Evolutionary conservation across 2,329 filamentous ascomycete genomes (phyloP).

Genomic region (Claviceps sp.): DNA sequence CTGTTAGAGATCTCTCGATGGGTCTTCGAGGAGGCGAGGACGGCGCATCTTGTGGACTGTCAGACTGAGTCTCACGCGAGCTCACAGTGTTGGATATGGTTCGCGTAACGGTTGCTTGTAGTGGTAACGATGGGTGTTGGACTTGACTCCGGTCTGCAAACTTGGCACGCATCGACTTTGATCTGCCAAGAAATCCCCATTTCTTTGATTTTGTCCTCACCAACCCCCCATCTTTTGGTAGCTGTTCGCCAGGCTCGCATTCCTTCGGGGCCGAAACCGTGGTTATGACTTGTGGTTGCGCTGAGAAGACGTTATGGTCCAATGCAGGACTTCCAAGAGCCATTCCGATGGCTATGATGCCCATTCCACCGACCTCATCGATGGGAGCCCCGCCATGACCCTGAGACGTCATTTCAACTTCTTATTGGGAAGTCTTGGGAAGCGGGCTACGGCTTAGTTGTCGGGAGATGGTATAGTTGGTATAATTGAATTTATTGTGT

Average conservation of each 20-base stretch:
- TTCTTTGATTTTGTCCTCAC: slow-evolving; percentile 37
- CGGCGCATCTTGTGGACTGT: not conserved
- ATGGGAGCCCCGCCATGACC: slow-evolving; percentile 6
- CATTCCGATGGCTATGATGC: slow-evolving; percentile 50
- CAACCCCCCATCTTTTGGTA: slow-evolving; percentile 8
- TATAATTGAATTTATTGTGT: not conserved
- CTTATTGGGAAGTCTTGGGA: slow-evolving; percentile 26
- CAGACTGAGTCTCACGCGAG: not conserved
- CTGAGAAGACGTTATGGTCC: slow-evolving; percentile 16
- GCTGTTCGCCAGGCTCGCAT: slow-evolving; percentile 8
- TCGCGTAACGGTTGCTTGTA: not conserved
- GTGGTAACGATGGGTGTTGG: not conserved
- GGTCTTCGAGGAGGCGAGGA: not conserved
- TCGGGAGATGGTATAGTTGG: not conserved
- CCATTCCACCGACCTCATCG: slow-evolving; percentile 17
- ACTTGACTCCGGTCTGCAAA: slow-evolving; percentile 6
- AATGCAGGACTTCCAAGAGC: slow-evolving; percentile 57
- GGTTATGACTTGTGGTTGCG: slow-evolving; percentile 15
- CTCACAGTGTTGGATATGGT: not conserved
- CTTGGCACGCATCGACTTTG: slow-evolving; percentile 21
- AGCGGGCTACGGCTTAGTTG: not conserved
- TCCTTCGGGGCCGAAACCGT: slow-evolving; percentile 12
- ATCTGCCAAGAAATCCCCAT: slow-evolving; percentile 44
- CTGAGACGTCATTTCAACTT: not conserved
- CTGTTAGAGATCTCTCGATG: slow-evolving; percentile 1